A percentile compares a stretch with the other conserved stretches of the same genome.
phyloP scores from a whole-genome alignment of 2,329 filamentous ascomycete genomes.

The Apiospora marii region DNA sequence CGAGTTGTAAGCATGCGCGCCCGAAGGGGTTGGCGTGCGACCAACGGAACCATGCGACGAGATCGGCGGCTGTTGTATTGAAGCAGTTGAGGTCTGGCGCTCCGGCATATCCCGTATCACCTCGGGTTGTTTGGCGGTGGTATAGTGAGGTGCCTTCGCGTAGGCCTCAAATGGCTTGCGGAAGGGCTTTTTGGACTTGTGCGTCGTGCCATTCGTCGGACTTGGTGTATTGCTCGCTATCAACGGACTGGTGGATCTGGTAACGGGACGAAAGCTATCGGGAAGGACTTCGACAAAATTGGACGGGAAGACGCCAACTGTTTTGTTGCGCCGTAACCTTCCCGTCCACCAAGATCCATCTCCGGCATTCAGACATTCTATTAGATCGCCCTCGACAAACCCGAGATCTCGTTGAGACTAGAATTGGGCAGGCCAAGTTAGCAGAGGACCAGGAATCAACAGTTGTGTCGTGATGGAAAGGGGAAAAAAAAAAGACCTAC shows the following conservation, averaged over 20 bases:
- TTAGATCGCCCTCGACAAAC: conserved; percentile 96
- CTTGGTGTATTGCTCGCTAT: conserved; percentile 62
- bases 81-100: conserved; percentile 23
- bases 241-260: conserved; percentile 67
- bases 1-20: conserved; percentile 33
- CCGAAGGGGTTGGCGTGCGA: conserved; percentile 27
- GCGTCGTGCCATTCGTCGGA: conserved; percentile 54
- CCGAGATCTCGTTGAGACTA: conserved; percentile 91
- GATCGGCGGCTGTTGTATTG: not conserved
- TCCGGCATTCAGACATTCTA: conserved; percentile 96
- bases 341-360: conserved; percentile 99
- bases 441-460: not conserved
- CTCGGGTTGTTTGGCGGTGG: conserved; percentile 67
- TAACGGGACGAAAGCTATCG: conserved; percentile 81
- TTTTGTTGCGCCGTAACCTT: conserved; percentile 84
- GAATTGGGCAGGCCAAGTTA: not conserved
- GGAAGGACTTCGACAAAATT: conserved; percentile 95
- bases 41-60: conserved; percentile 7
- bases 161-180: conserved; percentile 74
- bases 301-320: conserved; percentile 92
- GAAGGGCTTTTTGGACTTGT: conserved; percentile 69
- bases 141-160: conserved; percentile 71
- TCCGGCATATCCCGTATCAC: conserved; percentile 55
- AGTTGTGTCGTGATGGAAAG: conserved; percentile 24
- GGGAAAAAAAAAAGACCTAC: conserved; percentile 44